Base-by-base conservation (phyloP, 495 filamentous ascomycete species). In the Evernia prunastri region DNA sequence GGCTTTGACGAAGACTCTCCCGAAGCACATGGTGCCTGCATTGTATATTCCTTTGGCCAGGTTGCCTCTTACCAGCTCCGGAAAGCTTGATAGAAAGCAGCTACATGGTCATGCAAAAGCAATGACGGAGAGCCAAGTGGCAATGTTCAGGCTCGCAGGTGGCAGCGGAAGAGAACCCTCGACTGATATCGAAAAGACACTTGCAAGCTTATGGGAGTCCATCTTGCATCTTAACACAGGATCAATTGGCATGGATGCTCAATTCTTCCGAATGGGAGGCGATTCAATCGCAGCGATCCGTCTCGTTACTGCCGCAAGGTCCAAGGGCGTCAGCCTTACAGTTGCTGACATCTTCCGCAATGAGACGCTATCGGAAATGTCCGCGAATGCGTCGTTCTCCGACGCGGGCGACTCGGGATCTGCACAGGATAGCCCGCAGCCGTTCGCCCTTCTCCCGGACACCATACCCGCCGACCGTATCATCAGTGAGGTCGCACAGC, bases 241-340 rank as follows among this genome's bases (percentile, higher is more conserved):
- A 0, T 77, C 78, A 10, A 77, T 84, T 36, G 73, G 66, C 8
- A 67, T 72, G 23, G 73, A 77, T 51, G 79, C 81, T 60, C 79
- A 72, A 63, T 84, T 85, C 71, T 84, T 84, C 58, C 72, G 74
- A 4, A 70, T 84, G 20, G 82, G 82, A 47, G 82, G 82, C 42
- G 81, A 84, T 61, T 85, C 82, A 1, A 77, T 84, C 59, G 73
- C 76, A n/a, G 80, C 82, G 9, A 84, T 85, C 75, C 78, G 78
- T 37, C 75, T 84, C 7, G 81, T 84, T 1, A 76, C 79, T 9
- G 78, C 76, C 23, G 79, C 79, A 29, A 68, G 76, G 39, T 71
- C 76, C 0, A 68, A 75, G 25, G 75, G 76, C 7, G 76, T 83
- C 13, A 70, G 73, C 0, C 73, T 86, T 17, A 82, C 71, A 11